Conservation (phyloP, 805 yeast genomes). For the Huiozyma sinensis region DNA sequence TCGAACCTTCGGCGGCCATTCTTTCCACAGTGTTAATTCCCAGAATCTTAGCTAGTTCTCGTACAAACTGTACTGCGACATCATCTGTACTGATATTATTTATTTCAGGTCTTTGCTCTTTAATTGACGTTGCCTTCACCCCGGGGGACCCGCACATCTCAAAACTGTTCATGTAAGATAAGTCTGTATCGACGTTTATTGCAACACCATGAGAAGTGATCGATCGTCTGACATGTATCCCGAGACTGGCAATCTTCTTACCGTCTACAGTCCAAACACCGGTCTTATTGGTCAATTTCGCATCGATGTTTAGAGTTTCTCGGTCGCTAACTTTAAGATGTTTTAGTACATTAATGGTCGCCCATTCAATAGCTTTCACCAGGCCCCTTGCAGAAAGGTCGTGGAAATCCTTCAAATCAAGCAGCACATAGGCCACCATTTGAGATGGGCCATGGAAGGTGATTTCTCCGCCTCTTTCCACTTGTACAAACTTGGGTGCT, state of each 20-base stretch:
- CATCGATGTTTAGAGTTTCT: slow-evolving; percentile 10
- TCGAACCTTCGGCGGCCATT: slow-evolving; percentile 27
- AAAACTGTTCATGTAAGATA: slow-evolving; percentile 56
- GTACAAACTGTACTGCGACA: slow-evolving; percentile 36
- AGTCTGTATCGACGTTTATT: slow-evolving; percentile 65
- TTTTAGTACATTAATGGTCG: slow-evolving; percentile 40
- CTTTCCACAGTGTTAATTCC: slow-evolving; percentile 31
- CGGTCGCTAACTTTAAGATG: slow-evolving; percentile 4
- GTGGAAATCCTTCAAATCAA: slow-evolving; percentile 55
- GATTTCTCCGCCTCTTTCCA: slow-evolving; percentile 88
- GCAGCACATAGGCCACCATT: slow-evolving; percentile 68
- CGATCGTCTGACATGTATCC: slow-evolving; percentile 74
- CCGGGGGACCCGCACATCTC: slow-evolving; percentile 80
- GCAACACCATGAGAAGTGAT: slow-evolving; percentile 87
- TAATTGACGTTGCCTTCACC: slow-evolving; percentile 45
- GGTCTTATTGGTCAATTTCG: slow-evolving; percentile 52
- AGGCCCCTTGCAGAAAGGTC: slow-evolving; percentile 52
- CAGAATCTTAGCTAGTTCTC: slow-evolving; percentile 33
- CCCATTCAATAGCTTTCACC: slow-evolving; percentile 50
- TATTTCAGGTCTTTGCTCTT: slow-evolving; percentile 21
- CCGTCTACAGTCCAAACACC: slow-evolving; percentile 73
- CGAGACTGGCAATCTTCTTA: slow-evolving; percentile 71
- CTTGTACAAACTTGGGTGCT: slow-evolving; percentile 60
- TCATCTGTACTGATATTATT: slow-evolving; percentile 20
- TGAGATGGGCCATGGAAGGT: slow-evolving; percentile 98